Evolutionary conservation across 306 rosid genomes (phyloP), one percentile per base, ranked within the genome.

Genomic region (Argentina anserina): DNA sequence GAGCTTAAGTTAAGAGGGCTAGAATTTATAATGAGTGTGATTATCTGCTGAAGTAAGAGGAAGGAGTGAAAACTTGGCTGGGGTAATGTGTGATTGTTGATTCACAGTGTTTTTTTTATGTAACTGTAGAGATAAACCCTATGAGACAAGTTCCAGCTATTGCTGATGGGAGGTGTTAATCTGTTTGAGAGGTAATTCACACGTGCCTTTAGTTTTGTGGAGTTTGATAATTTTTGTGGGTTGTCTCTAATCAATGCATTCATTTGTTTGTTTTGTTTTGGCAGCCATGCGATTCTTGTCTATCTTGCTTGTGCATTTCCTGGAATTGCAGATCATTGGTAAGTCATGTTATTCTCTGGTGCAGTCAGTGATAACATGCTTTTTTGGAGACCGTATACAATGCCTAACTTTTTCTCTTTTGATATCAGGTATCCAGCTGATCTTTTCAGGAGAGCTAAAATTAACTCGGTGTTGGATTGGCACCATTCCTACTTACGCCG

Each of bases 271-370:
- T 70, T 75, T 85, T 66, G 43, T 73, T 25, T 61, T 71, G 75
- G 82, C 91, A 93, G 97, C 73, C 98, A 93, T 79, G 96, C 98
- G 47, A 87, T 93, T 84, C 93, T 90, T 63, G 77, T 83, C 76
- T 93, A 90, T 75, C 86, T 93, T 28, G 81, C 91, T 78, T 81
- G 86, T 75, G 90, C 89, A 23, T 93, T 90, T 81, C 97, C 98
- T 9, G 98, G 98, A 67, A 82, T 88, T 55, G 74, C 91, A 49
- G 90, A 93, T 66, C 90, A 90, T 72, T 93, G 98, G 98, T 93
- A 79, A 88, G 84, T 77, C 59, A 23, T 25, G 53, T 56, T 78
- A 20, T 77, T 55, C 59, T 68, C 55, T 76, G 77, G 82, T 21
- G 17, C 18, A 33, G 37, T 36, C 37, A 31, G 1, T 15, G 42